phyloP scores from a whole-genome alignment of 176 grass and related monocot genomes.

The Carex kokanica region DNA sequence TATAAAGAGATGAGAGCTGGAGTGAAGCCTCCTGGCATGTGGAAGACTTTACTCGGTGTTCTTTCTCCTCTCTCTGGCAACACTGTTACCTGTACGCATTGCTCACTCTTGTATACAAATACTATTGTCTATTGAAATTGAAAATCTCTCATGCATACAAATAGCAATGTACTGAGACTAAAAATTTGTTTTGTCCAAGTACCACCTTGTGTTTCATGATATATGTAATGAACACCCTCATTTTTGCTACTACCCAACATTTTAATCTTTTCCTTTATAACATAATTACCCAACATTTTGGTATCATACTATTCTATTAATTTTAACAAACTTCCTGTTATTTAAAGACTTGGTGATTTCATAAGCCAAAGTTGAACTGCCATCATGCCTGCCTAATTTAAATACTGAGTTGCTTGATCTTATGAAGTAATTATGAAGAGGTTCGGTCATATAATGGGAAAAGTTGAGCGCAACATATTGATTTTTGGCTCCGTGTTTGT shows the following conservation, averaged over 20 bases:
- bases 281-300: not conserved
- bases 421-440: not conserved
- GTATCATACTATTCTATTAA: not conserved
- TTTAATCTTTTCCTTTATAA: not conserved
- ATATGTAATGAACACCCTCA: not conserved
- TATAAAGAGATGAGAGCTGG: constrained; percentile 86
- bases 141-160: not conserved
- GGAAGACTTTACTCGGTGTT: constrained; percentile 78
- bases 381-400: not conserved
- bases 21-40: constrained; percentile 90
- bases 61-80: constrained; percentile 54
- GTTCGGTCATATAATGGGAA: not conserved
- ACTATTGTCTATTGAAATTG: not conserved
- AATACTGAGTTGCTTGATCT: not conserved
- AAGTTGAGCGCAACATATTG: not conserved
- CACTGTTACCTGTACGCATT: constrained; percentile 3
- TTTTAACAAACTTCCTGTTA: not conserved
- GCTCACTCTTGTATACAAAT: not conserved
- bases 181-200: not conserved
- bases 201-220: not conserved
- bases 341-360: too few species aligned
- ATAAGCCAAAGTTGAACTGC: not conserved
- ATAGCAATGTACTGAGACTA: not conserved
- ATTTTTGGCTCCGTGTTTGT: not conserved
- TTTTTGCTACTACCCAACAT: not conserved